Base-by-base conservation (phyloP, 768 basidiomycete genomes). In the Tubosaeta sp. region DNA sequence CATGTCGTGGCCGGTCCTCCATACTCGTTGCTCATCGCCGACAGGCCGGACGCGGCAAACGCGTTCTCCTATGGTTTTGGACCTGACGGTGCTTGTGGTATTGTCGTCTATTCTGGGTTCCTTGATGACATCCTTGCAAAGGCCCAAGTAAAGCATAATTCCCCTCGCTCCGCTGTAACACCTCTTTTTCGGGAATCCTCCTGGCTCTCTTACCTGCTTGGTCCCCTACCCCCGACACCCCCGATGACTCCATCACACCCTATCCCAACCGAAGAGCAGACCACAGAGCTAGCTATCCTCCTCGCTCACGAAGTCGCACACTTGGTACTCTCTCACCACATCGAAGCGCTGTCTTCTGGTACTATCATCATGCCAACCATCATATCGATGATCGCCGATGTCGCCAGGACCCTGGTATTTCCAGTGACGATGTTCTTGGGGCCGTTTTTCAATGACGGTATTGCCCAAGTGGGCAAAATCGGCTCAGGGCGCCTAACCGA, bases 31-130 rank as follows among this genome's bases (percentile, higher is more conserved):
- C 77, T 99, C 41, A 67, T 99, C n/a, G 82, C 95, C 43, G 91
- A 97, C 46, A 84, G 85, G 54, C 85, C 91, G 1, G 86, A 90
- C 53, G 76, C 83, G 2, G 78, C 82, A 9, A 99, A 97, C 63
- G 95, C 97, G 1, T 97, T 99, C 68, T 91, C 88, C 1, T 97
- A 95, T 64, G 95, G 95, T 2, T 98, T 97, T 59, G 92, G 92
- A 12, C 87, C 91, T 3, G 83, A 93, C 61, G 88, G 91, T 34
- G 91, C 86, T 1, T 94, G 92, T 52, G 95, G 97, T 6, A 81
- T 99, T 52, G 95, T 98, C 50, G 83, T 99, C 9, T 97, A 91
- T 68, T 91, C 90, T 12, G 95, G 95, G 6, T 91, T 97, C 72
- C 66, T 98, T 45, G 90, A 97, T 64, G 85, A 92, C 50, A 85